Base-by-base conservation (phyloP, 2,329 filamentous ascomycete species). In the Aureobasidium sp. region DNA sequence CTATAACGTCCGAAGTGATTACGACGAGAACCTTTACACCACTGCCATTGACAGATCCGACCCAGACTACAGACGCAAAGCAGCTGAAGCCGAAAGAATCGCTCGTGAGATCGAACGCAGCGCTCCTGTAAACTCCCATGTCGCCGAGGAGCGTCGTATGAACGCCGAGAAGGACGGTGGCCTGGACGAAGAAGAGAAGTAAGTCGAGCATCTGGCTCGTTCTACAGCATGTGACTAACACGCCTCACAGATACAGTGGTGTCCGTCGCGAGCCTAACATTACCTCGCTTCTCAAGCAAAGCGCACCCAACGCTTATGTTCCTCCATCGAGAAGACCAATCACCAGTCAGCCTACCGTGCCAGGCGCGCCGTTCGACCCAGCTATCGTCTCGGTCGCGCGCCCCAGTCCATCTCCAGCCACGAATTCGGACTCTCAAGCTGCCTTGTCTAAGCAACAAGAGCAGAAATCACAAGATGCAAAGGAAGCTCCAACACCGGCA, bases 21-120 rank as follows among this genome's bases (percentile, higher is more conserved):
- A 97, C 71, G 86, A 97, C 69, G 94, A 97, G 74, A 91, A 89
- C 67, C 84, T 94, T 45, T 99, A 99, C 76, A 99, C 94, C 1
- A 99, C 94, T 10, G 77, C 84, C 42, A 95, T 99, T 69, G 85
- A 99, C 74, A 90, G 86, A 69, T 88, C 75, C 64, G 86, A 95
- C 67, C 92, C 94, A 1, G 80, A 87, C 58, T 96, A 95, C 74
- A 86, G 84, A 64, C 84, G 90, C 72, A 84, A 87, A 65, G 81
- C 88, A 67, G 90, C 88, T 3, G 83, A 86, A 37, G 94, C 92
- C 2, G 90, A 92, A 23, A 86, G 81, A 66, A 89, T 93, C 69
- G 94, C 91, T 23, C 85, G 89, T 62, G 93, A 97, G 73, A 99
- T 99, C 67, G 90, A 96, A 74, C 80, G 82, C 47, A 89, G 85